Evolutionary conservation across 768 basidiomycete genomes (phyloP).

Genomic region (Botryobasidium botryosum): DNA sequence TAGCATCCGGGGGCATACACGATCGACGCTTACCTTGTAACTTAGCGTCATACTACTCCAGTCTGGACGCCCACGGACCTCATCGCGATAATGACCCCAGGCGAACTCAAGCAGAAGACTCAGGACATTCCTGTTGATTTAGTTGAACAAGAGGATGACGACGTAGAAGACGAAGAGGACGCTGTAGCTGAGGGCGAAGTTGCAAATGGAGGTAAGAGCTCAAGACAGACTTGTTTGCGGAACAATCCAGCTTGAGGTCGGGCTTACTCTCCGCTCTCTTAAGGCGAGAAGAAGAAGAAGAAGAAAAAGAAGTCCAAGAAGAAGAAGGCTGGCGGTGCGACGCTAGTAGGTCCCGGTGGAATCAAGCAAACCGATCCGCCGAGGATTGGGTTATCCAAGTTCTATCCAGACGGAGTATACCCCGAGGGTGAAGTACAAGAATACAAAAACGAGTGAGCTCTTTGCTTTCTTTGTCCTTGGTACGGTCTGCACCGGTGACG

Average conservation of each 20-base stretch:
- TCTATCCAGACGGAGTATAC: constrained; percentile 73
- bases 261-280: too few species aligned
- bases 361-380: constrained; percentile 80
- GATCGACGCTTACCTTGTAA: too few species aligned
- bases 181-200: constrained; percentile 13
- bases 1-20: too few species aligned
- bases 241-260: too few species aligned
- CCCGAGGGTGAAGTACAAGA: constrained; percentile 85
- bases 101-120: too few species aligned
- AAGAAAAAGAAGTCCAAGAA: constrained; percentile 79
- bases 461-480: neutral
- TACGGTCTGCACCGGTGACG: neutral
- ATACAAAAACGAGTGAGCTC: constrained; percentile 78
- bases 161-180: constrained; percentile 19
- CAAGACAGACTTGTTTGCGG: too few species aligned
- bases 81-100: neutral
- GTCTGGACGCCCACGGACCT: constrained; percentile 1
- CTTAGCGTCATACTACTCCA: too few species aligned
- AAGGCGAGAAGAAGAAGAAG: constrained; percentile 66
- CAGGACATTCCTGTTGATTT: too few species aligned
- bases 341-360: constrained; percentile 1
- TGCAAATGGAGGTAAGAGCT: constrained; percentile 7
- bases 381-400: constrained; percentile 68
- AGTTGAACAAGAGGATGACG: constrained; percentile 16
- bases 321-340: constrained; percentile 29